phyloP scores from a whole-genome alignment of 2,329 filamentous ascomycete genomes.

The Penicillium hesseltinei region DNA sequence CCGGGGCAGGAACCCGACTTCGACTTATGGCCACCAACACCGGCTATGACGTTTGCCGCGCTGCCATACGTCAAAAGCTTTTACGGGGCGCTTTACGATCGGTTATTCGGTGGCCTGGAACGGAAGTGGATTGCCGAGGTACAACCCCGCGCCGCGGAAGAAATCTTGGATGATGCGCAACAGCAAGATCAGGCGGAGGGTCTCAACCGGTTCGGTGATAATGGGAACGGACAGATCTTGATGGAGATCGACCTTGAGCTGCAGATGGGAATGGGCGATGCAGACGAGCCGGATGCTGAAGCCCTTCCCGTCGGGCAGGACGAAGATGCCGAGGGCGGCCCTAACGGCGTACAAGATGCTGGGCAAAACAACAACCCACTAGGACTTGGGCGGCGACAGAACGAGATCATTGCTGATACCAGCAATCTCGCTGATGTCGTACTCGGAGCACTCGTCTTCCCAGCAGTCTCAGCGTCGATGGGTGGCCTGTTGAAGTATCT shows the following conservation, averaged over 20 bases:
- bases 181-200: conserved; percentile 36
- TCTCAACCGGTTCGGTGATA: conserved; percentile 25
- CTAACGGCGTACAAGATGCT: conserved; percentile 25
- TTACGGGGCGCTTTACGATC: conserved; percentile 63
- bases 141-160: conserved; percentile 54
- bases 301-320: conserved; percentile 24
- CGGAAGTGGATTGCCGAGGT: conserved; percentile 62
- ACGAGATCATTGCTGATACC: conserved; percentile 54
- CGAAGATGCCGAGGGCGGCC: conserved; percentile 26
- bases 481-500: conserved; percentile 70
- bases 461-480: conserved; percentile 73
- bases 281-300: conserved; percentile 37
- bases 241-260: conserved; percentile 53
- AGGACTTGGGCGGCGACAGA: conserved; percentile 41
- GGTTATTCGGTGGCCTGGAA: conserved; percentile 57
- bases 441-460: conserved; percentile 73
- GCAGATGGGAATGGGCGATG: conserved; percentile 50
- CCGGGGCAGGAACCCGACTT: conserved; percentile 50
- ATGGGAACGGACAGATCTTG: conserved; percentile 43
- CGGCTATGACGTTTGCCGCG: conserved; percentile 63
- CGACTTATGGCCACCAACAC: conserved; percentile 64
- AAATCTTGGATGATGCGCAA: conserved; percentile 34
- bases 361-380: conserved; percentile 26
- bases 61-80: conserved; percentile 64
- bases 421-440: conserved; percentile 59